Base-by-base conservation (phyloP, 805 yeast species). In the Candida chauliodis region DNA sequence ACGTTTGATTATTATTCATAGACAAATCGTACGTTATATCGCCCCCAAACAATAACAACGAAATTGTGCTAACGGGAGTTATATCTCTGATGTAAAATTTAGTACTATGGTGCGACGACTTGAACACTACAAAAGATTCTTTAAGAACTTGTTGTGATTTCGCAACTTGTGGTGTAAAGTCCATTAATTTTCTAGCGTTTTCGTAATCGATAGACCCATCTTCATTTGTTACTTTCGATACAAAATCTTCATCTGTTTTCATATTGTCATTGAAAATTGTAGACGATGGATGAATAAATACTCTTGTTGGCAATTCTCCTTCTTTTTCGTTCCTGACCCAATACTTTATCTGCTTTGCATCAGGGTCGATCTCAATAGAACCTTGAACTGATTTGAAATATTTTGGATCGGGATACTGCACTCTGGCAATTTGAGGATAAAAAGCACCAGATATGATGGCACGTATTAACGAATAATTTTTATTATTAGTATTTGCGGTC, bases 251-350 rank as follows among this genome's bases (percentile, higher is more conserved):
- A 23, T 22, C 38, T 17, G 30, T 41, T 4, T 56, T 48, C 20
- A 61, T 65, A 5, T 37, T 45, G 23, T 46, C 62, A 52, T 76
- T 73, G 53, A 89, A 87, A 34, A 86, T 53, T 2, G 84, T 69
- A 0, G 96, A 88, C 0, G 93, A 79, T 1, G 98, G 97, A 53
- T 91, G 97, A 16, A 87, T 60, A 46, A 87, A 90, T 0, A 90
- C 88, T 34, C 96, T 65, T 0, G 75, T 67, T 1, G 88, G 88
- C 4, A 73, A 51, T 13, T 34, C 45, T 40, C 43, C 14, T 42
- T 49, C 7, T 36, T 69, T 72, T 36, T 81, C 87, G 50, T 78
- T 78, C 46, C 85, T 63, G 30, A 84, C 72, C 84, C 89, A 89
- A 36, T 79, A 77, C 53, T 81, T 83, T 41, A 83, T 81, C 42